Percentiles rank a stretch among this genome's conserved stretches.
These are phyloP conservation scores for Backusella mclennaniae DNA, from an alignment of 192 early-diverging fungal genomes.

Conservation along the genomic window DNA sequence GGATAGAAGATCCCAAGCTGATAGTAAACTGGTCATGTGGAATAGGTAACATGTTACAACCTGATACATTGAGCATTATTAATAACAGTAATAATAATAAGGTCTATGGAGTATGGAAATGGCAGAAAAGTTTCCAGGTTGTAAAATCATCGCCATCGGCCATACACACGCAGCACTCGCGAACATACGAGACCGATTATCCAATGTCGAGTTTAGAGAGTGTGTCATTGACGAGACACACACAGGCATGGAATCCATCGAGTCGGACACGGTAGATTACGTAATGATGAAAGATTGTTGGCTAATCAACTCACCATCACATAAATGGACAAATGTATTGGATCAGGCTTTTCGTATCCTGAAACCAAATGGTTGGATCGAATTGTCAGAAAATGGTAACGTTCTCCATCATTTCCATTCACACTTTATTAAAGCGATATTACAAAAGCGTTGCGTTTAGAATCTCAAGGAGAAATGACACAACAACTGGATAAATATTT, in stretches of 20 bases:
- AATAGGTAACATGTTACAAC: constrained; percentile 5
- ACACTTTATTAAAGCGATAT: no score
- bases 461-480: background rate
- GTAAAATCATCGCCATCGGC: constrained; percentile 20
- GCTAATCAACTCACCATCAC: constrained; percentile 1
- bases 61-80: no score
- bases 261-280: constrained; percentile 13
- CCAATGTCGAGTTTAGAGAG: constrained; percentile 15
- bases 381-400: constrained; percentile 22
- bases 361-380: constrained; percentile 30
- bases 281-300: constrained; percentile 22
- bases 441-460: background rate
- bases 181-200: background rate
- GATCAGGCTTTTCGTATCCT: constrained; percentile 25
- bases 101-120: constrained; percentile 33
- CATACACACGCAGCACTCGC: background rate
- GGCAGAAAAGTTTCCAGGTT: constrained; percentile 24
- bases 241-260: constrained; percentile 14
- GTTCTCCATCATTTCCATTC: no score
- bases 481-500: background rate
- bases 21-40: constrained; percentile 32
- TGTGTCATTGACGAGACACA: background rate
- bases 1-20: constrained; percentile 12
- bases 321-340: constrained; percentile 23
- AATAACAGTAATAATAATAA: background rate